Percentiles rank a stretch among this genome's conserved stretches.
Conservation (phyloP, 176 grass and related monocot genomes). For the sorghum (Sorghum bicolor) region DNA sequence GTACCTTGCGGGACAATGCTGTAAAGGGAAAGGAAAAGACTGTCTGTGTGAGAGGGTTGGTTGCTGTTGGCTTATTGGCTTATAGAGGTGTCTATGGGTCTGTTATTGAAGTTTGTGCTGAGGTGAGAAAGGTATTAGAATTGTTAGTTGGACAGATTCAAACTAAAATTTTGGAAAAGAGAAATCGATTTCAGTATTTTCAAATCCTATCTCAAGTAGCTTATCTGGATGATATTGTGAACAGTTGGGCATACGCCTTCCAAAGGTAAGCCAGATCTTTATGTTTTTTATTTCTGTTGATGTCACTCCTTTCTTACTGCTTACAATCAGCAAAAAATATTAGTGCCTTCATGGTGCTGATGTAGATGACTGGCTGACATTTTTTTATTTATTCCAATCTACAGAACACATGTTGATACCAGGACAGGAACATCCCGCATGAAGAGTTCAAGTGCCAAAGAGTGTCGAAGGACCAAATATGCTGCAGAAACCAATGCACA, state of each 20-base stretch:
- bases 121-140: constrained; percentile 91
- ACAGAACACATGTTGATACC: constrained; percentile 65
- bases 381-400: constrained; percentile 27
- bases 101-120: constrained; percentile 72
- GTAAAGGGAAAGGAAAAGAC: constrained; percentile 59
- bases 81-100: constrained; percentile 80
- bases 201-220: constrained; percentile 82
- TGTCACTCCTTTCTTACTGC: constrained; percentile 19
- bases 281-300: constrained; percentile 33
- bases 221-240: constrained; percentile 87
- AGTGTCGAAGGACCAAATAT: not conserved
- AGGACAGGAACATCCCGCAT: constrained; percentile 38
- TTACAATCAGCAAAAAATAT: not conserved
- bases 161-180: constrained; percentile 72
- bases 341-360: constrained; percentile 12
- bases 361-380: constrained; percentile 3
- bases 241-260: constrained; percentile 82
- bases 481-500: constrained; percentile 21
- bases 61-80: constrained; percentile 89
- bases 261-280: constrained; percentile 54
- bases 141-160: constrained; percentile 69
- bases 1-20: constrained; percentile 31
- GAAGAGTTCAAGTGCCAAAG: constrained; percentile 31
- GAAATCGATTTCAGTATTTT: constrained; percentile 56
- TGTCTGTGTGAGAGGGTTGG: constrained; percentile 61